phyloP scores from a whole-genome alignment of 1,139 yeast species.

The Scheffersomyces cryptocercus region DNA sequence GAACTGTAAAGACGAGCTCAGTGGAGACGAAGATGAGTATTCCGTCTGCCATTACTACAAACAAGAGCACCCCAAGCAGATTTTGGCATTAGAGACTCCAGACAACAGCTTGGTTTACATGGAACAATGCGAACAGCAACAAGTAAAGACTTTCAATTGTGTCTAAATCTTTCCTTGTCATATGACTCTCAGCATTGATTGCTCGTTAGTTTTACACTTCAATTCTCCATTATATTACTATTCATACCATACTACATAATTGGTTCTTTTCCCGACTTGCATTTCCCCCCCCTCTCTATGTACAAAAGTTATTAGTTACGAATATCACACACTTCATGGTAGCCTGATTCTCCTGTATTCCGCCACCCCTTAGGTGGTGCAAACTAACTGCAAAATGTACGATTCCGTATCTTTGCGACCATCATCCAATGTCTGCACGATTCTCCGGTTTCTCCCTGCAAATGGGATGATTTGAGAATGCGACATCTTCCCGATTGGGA shows the following conservation, averaged over 20 bases:
- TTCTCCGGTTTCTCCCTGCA: background rate
- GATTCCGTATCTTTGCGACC: background rate
- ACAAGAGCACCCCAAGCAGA: slow-evolving; percentile 1
- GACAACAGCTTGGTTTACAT: slow-evolving; percentile 4
- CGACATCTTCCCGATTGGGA: too few species aligned
- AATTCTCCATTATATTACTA: background rate
- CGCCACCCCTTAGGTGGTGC: too few species aligned
- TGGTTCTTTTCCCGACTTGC: too few species aligned
- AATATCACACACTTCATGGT: too few species aligned
- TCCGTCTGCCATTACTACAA: slow-evolving; percentile 2
- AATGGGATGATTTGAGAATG: background rate
- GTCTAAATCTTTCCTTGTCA: background rate
- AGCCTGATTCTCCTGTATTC: too few species aligned
- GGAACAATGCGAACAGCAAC: slow-evolving; percentile 3
- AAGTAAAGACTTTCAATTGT: slow-evolving; percentile 2
- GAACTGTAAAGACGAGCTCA: background rate
- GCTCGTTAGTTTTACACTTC: background rate
- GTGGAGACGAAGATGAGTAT: background rate
- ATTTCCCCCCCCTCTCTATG: too few species aligned
- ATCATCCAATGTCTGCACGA: background rate
- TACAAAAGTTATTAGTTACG: too few species aligned
- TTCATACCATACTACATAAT: too few species aligned
- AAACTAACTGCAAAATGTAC: background rate
- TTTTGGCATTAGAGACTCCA: slow-evolving; percentile 5
- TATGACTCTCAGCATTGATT: too few species aligned